A percentile compares a stretch with the other conserved stretches of the same genome.
These are phyloP conservation scores for Xanthoconium purpureum DNA, from an alignment of 768 basidiomycete genomes.

Conservation along the genomic window DNA sequence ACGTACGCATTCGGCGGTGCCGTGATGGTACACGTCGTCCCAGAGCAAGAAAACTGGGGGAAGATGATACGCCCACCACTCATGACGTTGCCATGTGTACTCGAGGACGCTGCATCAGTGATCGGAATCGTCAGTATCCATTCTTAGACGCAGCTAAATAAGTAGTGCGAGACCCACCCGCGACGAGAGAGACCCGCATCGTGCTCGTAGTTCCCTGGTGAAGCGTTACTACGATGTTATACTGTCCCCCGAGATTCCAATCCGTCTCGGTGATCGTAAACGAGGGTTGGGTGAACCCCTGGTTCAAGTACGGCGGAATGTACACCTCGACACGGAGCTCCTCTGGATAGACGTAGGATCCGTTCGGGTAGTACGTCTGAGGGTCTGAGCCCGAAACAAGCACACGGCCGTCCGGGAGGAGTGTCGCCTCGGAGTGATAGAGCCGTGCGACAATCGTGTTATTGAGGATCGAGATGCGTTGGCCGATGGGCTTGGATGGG, in stretches of 20 bases:
- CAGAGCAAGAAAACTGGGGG: slow-evolving; percentile 66
- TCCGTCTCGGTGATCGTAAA: slow-evolving; percentile 59
- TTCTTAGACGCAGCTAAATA: no score
- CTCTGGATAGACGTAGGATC: slow-evolving; percentile 53
- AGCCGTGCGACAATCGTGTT: slow-evolving; percentile 69
- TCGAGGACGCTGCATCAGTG: slow-evolving; percentile 53
- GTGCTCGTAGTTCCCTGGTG: slow-evolving; percentile 39
- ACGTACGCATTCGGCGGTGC: slow-evolving; percentile 69
- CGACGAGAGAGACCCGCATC: slow-evolving; percentile 64
- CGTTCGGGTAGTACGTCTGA: slow-evolving; percentile 42
- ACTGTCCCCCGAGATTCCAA: slow-evolving; percentile 57
- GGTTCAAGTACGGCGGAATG: slow-evolving; percentile 79
- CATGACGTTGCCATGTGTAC: slow-evolving; percentile 78
- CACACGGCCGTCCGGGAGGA: slow-evolving; percentile 73
- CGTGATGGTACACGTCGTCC: slow-evolving; percentile 71
- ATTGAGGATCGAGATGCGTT: slow-evolving; percentile 64
- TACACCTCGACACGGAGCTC: slow-evolving; percentile 81
- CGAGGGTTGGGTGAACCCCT: slow-evolving; percentile 58
- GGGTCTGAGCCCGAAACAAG: slow-evolving; percentile 78
- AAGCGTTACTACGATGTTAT: slow-evolving; percentile 47
- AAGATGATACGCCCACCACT: slow-evolving; percentile 64
- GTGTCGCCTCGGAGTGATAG: slow-evolving; percentile 75
- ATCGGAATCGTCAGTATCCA: background rate
- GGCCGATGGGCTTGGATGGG: slow-evolving; percentile 53
- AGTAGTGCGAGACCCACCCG: slow-evolving; percentile 39